Evolutionary conservation across 352 stramenopile genomes (phyloP).

Genomic region (Globisporangium radiosum): DNA sequence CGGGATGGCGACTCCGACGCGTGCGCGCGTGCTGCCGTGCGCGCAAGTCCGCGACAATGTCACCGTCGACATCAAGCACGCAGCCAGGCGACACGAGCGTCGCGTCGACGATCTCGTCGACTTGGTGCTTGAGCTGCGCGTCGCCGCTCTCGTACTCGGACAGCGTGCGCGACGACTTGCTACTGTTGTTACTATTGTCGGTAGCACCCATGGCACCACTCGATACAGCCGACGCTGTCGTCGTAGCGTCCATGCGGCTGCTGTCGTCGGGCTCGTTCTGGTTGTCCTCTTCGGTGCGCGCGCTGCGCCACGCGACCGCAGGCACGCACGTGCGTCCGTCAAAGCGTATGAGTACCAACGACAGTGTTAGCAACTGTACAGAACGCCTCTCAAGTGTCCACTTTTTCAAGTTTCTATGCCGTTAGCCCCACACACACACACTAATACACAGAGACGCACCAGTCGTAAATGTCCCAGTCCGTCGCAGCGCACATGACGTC

Average conservation of each 20-base stretch:
- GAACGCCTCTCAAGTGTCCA: no score
- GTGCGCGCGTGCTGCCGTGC: constrained; percentile 36
- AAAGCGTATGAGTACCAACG: no score
- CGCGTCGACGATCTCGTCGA: constrained; percentile 74
- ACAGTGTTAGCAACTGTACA: background rate
- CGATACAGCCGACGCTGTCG: background rate
- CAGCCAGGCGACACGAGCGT: constrained; percentile 72
- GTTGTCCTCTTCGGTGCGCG: constrained; percentile 30
- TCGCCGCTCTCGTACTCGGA: constrained; percentile 32
- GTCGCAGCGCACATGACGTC: constrained; percentile 69
- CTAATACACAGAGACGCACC: constrained; percentile 9
- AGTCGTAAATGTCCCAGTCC: constrained; percentile 87
- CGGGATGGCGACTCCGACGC: background rate
- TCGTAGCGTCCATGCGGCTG: background rate
- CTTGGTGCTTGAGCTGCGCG: constrained; percentile 56
- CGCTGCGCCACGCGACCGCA: constrained; percentile 1
- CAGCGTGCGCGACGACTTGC: constrained; percentile 11
- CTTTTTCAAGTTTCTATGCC: no score
- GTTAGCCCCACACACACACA: no score
- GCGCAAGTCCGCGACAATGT: constrained; percentile 68
- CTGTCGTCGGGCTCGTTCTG: constrained; percentile 28
- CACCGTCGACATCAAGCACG: constrained; percentile 69
- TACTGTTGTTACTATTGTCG: background rate
- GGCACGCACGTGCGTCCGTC: no score
- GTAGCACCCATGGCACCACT: no score